Base-by-base conservation (phyloP, 2,329 filamentous ascomycete genomes). In the Dothistroma septosporum region DNA sequence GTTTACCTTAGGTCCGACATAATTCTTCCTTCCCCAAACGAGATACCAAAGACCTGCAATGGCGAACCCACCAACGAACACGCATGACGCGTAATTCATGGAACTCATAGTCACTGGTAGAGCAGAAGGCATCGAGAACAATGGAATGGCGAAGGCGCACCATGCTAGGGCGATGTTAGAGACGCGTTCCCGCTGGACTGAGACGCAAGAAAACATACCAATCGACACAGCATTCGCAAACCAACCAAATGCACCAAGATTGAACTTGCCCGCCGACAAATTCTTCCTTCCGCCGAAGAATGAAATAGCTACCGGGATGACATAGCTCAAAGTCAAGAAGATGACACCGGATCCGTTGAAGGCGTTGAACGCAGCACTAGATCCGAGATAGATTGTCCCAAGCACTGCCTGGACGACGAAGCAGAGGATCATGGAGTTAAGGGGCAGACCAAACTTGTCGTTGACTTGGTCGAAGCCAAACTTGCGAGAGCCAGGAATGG, bases 71-170 rank as follows among this genome's bases (percentile, higher is more conserved):
- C 80, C 86, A 28, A 87, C 82, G 67, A 91, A 90, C n/a, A 91
- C 88, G 35, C 86, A 88, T 14, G 85, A 85, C 1, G 87, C 88
- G 74, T 90, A 91, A 79, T 91, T 91, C 79, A 90, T 87, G 44
- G 78, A 81, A 19, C 76, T 72, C 6, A 81, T 74, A 0, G 80
- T 82, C 44, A 88, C 85, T 6, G 85, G 85, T n/a, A 89, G 76
- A 48, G 75, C 75, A 0, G 85, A 82, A 0, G 87, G 88, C 85
- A 69, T 70, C 75, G 85, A 91, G 79, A 91, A 91, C 16, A 91
- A 82, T 1, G 88, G 87, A 56, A 90, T 83, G 37, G 86, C 87
- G 57, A 91, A 81, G 14, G 81, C 67, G 58, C 85, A 87, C 88
- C 88, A 91, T 56, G 77, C 84, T 86, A 66, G 57, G 24, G 53